Evolutionary conservation across 2,329 filamentous ascomycete genomes (phyloP).

Genomic region (Beauveria australis): DNA sequence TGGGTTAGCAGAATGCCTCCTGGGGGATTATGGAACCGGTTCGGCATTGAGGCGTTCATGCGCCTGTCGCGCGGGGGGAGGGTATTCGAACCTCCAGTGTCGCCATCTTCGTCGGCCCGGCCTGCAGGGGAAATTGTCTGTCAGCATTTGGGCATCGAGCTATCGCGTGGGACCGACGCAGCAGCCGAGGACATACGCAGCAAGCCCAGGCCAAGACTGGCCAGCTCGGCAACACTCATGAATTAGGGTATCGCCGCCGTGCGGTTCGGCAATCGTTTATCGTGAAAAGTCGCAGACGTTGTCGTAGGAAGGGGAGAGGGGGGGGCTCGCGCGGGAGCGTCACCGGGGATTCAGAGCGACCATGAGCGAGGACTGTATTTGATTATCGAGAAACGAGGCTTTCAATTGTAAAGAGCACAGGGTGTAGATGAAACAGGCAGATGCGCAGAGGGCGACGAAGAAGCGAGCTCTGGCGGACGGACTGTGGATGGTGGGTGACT

Average conservation of each 20-base stretch:
- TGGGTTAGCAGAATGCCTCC: neutral
- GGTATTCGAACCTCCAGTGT: slow-evolving; percentile 4
- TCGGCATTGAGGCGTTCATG: neutral
- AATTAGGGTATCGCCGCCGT: neutral
- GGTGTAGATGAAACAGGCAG: neutral
- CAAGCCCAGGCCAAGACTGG: slow-evolving; percentile 5
- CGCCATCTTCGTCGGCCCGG: slow-evolving; percentile 8
- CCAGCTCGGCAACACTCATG: slow-evolving; percentile 8
- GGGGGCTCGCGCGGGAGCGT: slow-evolving; percentile 16
- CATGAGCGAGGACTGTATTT: slow-evolving; percentile 12
- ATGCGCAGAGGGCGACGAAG: neutral
- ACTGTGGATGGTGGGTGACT: neutral
- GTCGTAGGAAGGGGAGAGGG: slow-evolving; percentile 2
- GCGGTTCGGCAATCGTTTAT: neutral
- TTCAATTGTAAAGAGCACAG: neutral
- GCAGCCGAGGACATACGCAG: slow-evolving; percentile 5
- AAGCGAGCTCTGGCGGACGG: neutral
- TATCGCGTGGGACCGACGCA: neutral
- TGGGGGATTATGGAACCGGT: neutral
- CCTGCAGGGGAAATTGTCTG: slow-evolving; percentile 2
- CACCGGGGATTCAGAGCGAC: slow-evolving; percentile 15
- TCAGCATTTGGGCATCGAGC: neutral
- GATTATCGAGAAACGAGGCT: neutral
- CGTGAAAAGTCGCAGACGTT: neutral
- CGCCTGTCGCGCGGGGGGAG: neutral